Conservation (phyloP, 2,329 filamentous ascomycete species). For the Tolypocladium sp. region DNA sequence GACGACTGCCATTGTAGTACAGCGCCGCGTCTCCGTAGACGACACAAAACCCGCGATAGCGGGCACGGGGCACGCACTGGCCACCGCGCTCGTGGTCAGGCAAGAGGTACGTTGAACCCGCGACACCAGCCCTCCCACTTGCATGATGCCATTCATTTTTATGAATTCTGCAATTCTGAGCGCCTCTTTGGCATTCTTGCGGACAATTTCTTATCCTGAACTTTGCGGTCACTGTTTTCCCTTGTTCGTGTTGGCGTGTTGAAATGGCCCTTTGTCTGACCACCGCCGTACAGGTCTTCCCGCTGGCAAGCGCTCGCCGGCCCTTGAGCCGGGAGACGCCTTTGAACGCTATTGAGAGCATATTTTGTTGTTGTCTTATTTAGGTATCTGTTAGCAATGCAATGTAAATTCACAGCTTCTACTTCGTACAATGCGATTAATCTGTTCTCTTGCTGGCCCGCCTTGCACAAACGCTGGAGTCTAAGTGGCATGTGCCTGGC, state of each 20-base stretch:
- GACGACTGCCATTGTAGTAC: not conserved
- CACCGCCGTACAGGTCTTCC: not conserved
- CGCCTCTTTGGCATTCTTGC: constrained; percentile 16
- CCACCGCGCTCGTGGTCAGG: not conserved
- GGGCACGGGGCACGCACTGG: not conserved
- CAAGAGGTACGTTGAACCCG: not conserved
- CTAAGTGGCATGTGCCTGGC: not conserved
- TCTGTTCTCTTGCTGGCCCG: not conserved
- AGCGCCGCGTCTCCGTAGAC: not conserved
- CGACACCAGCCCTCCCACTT: not conserved
- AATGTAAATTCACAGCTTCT: no score
- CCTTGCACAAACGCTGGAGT: not conserved
- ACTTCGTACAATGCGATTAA: not conserved
- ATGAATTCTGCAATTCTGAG: constrained; percentile 44
- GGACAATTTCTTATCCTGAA: constrained; percentile 15
- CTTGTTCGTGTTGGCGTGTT: not conserved
- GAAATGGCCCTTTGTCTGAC: not conserved
- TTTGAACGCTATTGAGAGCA: not conserved
- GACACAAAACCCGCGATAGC: not conserved
- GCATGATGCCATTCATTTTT: constrained; percentile 27
- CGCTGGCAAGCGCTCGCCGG: not conserved
- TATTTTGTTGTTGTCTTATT: no score
- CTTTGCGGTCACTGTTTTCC: not conserved
- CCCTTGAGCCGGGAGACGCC: not conserved
- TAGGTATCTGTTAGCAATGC: no score